Conservation (phyloP, 2,329 filamentous ascomycete genomes). For the Coniosporium tulheliwenetii region DNA sequence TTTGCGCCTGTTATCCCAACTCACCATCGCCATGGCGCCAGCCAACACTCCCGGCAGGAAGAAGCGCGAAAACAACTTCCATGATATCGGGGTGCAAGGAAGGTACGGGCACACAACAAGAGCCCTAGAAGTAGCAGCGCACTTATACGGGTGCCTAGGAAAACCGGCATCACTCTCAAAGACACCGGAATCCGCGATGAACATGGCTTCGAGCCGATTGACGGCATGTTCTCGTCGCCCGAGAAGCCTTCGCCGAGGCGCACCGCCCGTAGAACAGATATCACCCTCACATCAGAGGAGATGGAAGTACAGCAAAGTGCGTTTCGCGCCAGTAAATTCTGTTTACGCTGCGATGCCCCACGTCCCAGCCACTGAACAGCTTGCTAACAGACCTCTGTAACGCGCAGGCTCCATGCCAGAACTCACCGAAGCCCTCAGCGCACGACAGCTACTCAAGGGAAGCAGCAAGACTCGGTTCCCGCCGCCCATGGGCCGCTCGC, state of each 20-base stretch:
- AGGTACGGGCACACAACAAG: conserved; percentile 7
- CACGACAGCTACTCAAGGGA: conserved; percentile 27
- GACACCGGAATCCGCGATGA: conserved; percentile 74
- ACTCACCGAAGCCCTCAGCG: conserved; percentile 26
- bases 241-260: conserved; percentile 39
- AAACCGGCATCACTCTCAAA: conserved; percentile 72
- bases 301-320: conserved; percentile 51
- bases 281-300: conserved; percentile 37
- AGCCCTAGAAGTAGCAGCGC: background rate
- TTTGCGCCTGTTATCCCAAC: no score
- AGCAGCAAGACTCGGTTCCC: conserved; percentile 27
- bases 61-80: conserved; percentile 16
- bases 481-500: conserved; percentile 39
- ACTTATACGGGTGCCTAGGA: conserved; percentile 36
- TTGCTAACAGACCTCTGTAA: background rate
- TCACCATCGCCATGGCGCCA: background rate
- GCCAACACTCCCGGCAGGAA: conserved; percentile 6
- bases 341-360: no score
- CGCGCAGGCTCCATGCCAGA: conserved; percentile 33
- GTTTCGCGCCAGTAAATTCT: conserved; percentile 7
- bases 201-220: conserved; percentile 78
- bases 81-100: conserved; percentile 18
- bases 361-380: background rate
- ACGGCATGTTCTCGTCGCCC: conserved; percentile 80
- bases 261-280: conserved; percentile 13